These are phyloP conservation scores for Populus tremula DNA, from an alignment of 345 rosid genomes.

Conservation along the genomic window DNA sequence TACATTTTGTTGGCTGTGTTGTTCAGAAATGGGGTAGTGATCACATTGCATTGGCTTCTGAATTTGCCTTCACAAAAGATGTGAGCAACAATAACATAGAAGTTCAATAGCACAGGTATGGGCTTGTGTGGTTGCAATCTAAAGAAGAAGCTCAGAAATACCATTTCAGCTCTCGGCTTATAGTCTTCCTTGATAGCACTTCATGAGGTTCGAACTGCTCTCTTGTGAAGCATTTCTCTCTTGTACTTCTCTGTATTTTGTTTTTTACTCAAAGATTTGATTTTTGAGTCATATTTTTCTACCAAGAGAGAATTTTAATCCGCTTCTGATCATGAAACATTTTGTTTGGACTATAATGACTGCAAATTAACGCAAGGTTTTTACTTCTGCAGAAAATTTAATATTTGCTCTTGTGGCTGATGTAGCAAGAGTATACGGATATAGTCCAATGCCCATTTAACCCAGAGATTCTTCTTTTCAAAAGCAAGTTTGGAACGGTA, in stretches of 20 bases:
- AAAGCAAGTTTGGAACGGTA: too few relatives aligned
- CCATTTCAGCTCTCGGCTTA: not conserved
- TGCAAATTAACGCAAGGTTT: not conserved
- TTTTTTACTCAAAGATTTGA: not conserved
- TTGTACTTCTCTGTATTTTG: not conserved
- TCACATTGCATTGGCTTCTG: constrained; percentile 85
- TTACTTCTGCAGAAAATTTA: not conserved
- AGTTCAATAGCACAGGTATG: constrained; percentile 1
- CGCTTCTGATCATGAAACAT: not conserved
- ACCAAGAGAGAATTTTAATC: not conserved
- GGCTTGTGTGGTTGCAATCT: not conserved
- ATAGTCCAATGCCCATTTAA: too few relatives aligned
- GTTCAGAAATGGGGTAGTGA: constrained; percentile 97
- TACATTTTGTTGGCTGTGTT: not conserved
- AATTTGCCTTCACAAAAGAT: constrained; percentile 52
- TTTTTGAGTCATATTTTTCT: not conserved
- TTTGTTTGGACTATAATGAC: too few relatives aligned
- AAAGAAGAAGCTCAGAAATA: constrained; percentile 1
- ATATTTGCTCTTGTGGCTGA: not conserved
- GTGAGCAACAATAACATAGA: constrained; percentile 11
- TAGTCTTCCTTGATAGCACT: not conserved
- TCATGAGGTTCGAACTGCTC: not conserved
- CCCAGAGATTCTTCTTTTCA: too few relatives aligned
- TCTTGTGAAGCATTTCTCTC: not conserved
- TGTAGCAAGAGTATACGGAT: too few relatives aligned